Base-by-base conservation (phyloP, 495 filamentous ascomycete genomes). In the Choiromyces venosus region DNA sequence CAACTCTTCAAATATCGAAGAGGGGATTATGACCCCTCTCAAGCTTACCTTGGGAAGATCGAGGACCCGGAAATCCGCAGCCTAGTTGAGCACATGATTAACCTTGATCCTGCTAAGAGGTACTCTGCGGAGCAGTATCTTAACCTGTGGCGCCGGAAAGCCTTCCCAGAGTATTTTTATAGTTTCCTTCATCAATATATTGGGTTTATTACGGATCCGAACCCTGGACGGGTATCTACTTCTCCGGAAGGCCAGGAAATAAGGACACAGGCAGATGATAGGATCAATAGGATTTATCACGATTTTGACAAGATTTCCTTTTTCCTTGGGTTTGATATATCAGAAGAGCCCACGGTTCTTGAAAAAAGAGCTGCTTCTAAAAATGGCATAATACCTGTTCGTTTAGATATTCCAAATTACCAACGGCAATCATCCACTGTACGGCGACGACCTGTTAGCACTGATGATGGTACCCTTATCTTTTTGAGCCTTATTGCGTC, bases 281-380 rank as follows among this genome's bases (percentile, higher is more conserved):
- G 96, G 52, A 98, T 99, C 71, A 93, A 98, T 78, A 86, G 93
- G 71, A 88, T 98, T 5, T 97, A 91, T 82, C 87, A 90, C 70
- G 96, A 99, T 78, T 99, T 97, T 84, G 96, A 99, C 81, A 97
- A 98, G 82, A 95, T 99, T 73, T 91, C 94, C 0, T 95, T 94
- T 80, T 95, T 96, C 74, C 87, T 99, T 3, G 93, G 92, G 12
- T 92, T 92, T 71, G 84, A 86, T 33, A 84, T 86, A 56, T 87
- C 87, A 73, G 61, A 78, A 42, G 79, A 80, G 68, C 70, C 74
- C 33, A 73, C 73, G 29, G 33, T 68, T 44, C 71, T 70, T 40
- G 71, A 68, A 21, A 77, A 66, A 36, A 71, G 65, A 35, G 36
- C 69, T 56, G 36, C 69, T 40, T 82, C 82, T 16, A 79, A 73